A percentile compares a stretch with the other conserved stretches of the same genome.
Conservation (phyloP, 305 asterid species). For the Fraxinus sp. region DNA sequence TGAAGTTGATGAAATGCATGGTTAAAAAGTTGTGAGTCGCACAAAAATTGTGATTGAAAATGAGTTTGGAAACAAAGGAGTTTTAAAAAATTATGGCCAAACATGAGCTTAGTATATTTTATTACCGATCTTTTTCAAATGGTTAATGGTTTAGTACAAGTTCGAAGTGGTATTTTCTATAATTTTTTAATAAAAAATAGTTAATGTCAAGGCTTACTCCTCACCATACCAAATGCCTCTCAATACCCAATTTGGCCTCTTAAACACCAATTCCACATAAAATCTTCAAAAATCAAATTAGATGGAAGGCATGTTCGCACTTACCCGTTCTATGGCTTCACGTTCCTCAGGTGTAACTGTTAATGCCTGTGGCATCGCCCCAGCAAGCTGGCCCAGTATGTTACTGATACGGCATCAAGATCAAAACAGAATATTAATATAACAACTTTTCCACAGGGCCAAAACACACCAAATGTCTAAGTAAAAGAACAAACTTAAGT, state of each 20-base stretch:
- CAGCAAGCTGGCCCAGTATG: conserved; percentile 60
- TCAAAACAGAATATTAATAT: conserved; percentile 4
- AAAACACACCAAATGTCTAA: not conserved
- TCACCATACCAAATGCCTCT: not conserved
- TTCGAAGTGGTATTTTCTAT: not conserved
- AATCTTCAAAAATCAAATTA: not conserved
- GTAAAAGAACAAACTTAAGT: not conserved
- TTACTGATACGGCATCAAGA: conserved; percentile 32
- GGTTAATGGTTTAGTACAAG: not conserved
- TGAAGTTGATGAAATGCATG: not conserved
- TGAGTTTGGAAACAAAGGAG: not conserved
- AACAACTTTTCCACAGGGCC: not conserved
- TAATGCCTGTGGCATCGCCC: conserved; percentile 63
- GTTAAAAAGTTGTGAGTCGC: not conserved
- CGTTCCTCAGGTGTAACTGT: conserved; percentile 75
- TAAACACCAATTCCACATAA: not conserved
- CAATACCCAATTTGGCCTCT: not conserved
- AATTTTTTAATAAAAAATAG: not conserved
- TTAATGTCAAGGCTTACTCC: not conserved
- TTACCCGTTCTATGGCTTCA: conserved; percentile 76
- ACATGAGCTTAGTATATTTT: not conserved
- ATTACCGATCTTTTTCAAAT: not conserved
- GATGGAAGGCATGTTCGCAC: conserved; percentile 15
- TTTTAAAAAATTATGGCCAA: too few relatives aligned
- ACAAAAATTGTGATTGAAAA: not conserved